These are phyloP conservation scores for Dioscorea alata DNA, from an alignment of 106 monocot genomes.

Conservation along the genomic window DNA sequence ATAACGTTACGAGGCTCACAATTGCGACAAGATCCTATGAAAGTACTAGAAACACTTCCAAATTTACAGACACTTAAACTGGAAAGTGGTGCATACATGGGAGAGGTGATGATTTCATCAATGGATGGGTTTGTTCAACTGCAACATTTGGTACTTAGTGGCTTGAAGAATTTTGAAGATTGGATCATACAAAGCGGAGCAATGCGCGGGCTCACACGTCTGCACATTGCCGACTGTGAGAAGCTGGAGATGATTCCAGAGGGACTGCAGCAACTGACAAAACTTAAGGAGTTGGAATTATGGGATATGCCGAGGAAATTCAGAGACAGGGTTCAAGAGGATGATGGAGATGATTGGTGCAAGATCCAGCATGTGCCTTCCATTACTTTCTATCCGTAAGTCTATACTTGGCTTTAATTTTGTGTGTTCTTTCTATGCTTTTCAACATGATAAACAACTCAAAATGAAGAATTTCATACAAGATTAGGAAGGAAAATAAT, in stretches of 20 bases:
- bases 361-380: neutral
- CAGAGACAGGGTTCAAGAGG: neutral
- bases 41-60: neutral
- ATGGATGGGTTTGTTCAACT: conserved; percentile 1
- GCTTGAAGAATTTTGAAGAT: neutral
- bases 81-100: too few relatives aligned
- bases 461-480: too few relatives aligned
- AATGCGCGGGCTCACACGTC: neutral
- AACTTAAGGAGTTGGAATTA: neutral
- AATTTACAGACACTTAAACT: neutral
- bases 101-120: neutral
- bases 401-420: too few relatives aligned
- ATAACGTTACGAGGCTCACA: neutral
- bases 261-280: neutral
- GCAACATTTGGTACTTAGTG: neutral
- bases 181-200: neutral
- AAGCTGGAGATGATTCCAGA: neutral
- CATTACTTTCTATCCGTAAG: neutral
- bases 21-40: neutral
- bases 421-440: too few relatives aligned
- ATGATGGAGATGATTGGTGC: neutral
- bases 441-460: too few relatives aligned
- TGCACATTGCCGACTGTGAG: neutral
- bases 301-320: neutral
- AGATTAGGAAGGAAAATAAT: too few relatives aligned